A percentile compares a stretch with the other conserved stretches of the same genome.
Conservation (phyloP, 1,284 basidiomycete species). For the Cutaneotrichosporon arboriforme region DNA sequence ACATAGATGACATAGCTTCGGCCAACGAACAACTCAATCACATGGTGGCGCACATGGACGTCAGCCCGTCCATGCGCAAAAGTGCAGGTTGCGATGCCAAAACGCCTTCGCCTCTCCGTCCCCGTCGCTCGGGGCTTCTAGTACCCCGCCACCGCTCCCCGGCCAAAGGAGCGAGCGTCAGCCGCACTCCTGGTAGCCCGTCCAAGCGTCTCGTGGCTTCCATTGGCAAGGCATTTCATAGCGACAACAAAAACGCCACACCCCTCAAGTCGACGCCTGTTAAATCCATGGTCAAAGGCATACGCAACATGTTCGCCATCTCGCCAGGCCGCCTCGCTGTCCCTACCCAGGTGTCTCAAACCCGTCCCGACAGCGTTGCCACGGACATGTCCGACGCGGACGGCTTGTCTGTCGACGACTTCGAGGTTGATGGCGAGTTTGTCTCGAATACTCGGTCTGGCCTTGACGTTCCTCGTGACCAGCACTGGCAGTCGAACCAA, state of each 20-base stretch:
- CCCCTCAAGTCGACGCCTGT: not conserved
- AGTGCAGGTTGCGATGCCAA: not conserved
- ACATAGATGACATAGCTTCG: slow-evolving; percentile 27
- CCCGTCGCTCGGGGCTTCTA: slow-evolving; percentile 25
- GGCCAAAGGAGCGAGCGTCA: not conserved
- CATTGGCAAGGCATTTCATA: not conserved
- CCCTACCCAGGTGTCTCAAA: not conserved
- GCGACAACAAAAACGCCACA: not conserved
- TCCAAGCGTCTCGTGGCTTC: not conserved
- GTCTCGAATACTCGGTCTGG: not conserved
- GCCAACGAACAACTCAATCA: slow-evolving; percentile 35
- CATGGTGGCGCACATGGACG: slow-evolving; percentile 21
- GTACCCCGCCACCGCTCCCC: not conserved
- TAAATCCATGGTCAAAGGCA: slow-evolving; percentile 31
- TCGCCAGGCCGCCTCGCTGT: slow-evolving; percentile 11
- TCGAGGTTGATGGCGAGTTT: not conserved
- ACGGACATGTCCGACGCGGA: not conserved
- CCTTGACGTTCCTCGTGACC: not conserved
- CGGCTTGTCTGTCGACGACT: not conserved
- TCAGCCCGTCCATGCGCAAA: not conserved
- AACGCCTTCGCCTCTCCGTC: slow-evolving; percentile 30
- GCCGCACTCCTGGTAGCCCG: too few relatives aligned
- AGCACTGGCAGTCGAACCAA: too few relatives aligned
- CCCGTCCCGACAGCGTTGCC: not conserved
- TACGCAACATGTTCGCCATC: slow-evolving; percentile 35